Evolutionary conservation across 345 rosid genomes (phyloP).

Genomic region (Turnera subulata): DNA sequence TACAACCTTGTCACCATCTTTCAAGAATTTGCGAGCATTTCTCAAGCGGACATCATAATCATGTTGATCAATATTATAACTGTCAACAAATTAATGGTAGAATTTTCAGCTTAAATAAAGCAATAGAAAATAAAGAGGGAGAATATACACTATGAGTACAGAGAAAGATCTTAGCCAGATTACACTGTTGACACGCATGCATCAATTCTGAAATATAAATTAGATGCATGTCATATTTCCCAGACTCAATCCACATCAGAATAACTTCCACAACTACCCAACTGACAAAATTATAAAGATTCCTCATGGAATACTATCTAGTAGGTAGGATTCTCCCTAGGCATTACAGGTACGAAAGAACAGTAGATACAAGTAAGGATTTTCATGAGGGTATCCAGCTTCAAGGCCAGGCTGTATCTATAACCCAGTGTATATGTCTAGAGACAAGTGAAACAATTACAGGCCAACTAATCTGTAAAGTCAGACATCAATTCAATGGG

Average conservation of each 20-base stretch:
- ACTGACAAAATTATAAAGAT: neutral
- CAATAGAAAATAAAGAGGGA: no score
- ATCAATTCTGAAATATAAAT: no score
- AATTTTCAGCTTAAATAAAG: neutral
- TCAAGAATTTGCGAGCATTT: conserved; percentile 79
- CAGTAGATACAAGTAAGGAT: no score
- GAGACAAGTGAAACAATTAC: no score
- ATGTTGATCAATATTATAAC: conserved; percentile 91
- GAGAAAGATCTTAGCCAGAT: no score
- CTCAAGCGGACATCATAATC: conserved; percentile 81
- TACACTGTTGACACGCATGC: no score
- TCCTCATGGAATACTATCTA: neutral
- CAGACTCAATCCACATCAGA: neutral
- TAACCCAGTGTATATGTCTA: no score
- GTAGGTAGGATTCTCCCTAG: neutral
- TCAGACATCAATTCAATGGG: no score
- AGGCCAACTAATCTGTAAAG: no score
- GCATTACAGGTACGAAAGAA: neutral
- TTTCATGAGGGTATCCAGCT: no score
- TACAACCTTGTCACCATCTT: conserved; percentile 89
- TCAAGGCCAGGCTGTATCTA: no score
- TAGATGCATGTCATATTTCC: neutral
- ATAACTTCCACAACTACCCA: neutral
- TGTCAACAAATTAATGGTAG: conserved; percentile 27
- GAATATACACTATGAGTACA: no score